These are phyloP conservation scores for Pyrenopolyporus hunteri DNA, from an alignment of 495 filamentous ascomycete genomes.

Conservation along the genomic window DNA sequence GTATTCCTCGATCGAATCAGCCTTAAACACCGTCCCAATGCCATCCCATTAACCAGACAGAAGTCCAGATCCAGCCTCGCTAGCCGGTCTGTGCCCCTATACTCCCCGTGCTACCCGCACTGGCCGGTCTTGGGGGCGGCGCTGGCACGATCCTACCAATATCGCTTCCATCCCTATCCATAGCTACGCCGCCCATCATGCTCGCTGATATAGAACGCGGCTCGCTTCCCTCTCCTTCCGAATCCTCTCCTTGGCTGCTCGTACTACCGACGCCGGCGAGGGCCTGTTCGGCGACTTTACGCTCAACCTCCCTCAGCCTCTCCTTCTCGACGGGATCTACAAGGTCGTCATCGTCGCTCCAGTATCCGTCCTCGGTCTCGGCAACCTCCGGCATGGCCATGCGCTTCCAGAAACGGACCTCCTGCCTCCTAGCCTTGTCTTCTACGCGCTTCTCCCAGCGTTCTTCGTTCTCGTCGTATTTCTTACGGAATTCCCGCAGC, in stretches of 20 bases:
- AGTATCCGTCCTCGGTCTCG: slow-evolving; percentile 57
- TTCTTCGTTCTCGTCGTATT: slow-evolving; percentile 53
- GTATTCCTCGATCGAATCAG: slow-evolving; percentile 12
- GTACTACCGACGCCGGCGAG: slow-evolving; percentile 38
- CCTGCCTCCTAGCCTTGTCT: slow-evolving; percentile 51
- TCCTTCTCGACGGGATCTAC: slow-evolving; percentile 60
- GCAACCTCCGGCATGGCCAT: slow-evolving; percentile 58
- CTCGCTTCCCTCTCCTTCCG: slow-evolving; percentile 37
- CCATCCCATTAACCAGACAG: background rate
- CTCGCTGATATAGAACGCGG: slow-evolving; percentile 32
- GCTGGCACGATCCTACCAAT: slow-evolving; percentile 33
- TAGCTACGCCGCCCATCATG: slow-evolving; percentile 52
- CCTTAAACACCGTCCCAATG: slow-evolving; percentile 23
- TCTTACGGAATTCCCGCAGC: slow-evolving; percentile 55
- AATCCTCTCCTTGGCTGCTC: slow-evolving; percentile 42
- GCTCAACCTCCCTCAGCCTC: slow-evolving; percentile 48
- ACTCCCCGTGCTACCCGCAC: slow-evolving; percentile 43
- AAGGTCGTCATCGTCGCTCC: slow-evolving; percentile 62
- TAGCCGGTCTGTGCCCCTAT: slow-evolving; percentile 32
- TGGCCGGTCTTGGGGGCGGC: slow-evolving; percentile 51
- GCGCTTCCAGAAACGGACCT: slow-evolving; percentile 61
- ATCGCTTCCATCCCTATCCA: slow-evolving; percentile 45
- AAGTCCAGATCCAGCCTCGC: background rate
- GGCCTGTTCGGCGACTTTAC: slow-evolving; percentile 47
- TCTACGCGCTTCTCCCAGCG: slow-evolving; percentile 55